Conservation (phyloP, 2,329 filamentous ascomycete genomes). For the Nemania serpens region DNA sequence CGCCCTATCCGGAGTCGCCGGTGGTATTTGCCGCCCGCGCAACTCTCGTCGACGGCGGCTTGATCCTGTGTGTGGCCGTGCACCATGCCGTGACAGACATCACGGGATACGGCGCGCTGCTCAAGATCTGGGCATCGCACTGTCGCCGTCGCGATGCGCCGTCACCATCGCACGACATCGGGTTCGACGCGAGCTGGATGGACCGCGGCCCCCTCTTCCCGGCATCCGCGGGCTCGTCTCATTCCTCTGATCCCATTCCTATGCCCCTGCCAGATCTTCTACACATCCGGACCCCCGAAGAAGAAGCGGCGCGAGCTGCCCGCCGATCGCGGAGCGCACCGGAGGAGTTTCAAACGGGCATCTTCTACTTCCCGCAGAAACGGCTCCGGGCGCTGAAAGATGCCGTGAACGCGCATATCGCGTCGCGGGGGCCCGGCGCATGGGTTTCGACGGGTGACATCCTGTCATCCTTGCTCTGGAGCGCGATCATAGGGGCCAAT, state of each 20-base stretch:
- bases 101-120: conserved; percentile 36
- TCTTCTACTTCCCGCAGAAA: conserved; percentile 35
- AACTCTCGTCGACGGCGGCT: conserved; percentile 33
- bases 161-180: conserved; percentile 13
- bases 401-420: conserved; percentile 28
- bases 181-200: conserved; percentile 32
- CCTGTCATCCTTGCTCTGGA: conserved; percentile 38
- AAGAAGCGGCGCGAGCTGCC: background rate
- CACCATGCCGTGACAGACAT: conserved; percentile 40
- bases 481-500: conserved; percentile 31
- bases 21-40: conserved; percentile 37
- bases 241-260: no score
- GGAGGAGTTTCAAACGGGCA: conserved; percentile 28
- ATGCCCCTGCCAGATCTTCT: conserved; percentile 30
- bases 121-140: conserved; percentile 39
- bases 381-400: conserved; percentile 31
- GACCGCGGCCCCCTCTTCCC: conserved; percentile 27
- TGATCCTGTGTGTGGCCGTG: conserved; percentile 35
- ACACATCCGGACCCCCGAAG: conserved; percentile 20
- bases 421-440: background rate
- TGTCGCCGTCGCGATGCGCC: conserved; percentile 31
- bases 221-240: background rate
- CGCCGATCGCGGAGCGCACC: background rate
- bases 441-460: conserved; percentile 41
- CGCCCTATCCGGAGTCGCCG: conserved; percentile 28